These are phyloP conservation scores for Nicotiana tomentosiformis DNA, from an alignment of 257 asterid genomes.

Conservation along the genomic window DNA sequence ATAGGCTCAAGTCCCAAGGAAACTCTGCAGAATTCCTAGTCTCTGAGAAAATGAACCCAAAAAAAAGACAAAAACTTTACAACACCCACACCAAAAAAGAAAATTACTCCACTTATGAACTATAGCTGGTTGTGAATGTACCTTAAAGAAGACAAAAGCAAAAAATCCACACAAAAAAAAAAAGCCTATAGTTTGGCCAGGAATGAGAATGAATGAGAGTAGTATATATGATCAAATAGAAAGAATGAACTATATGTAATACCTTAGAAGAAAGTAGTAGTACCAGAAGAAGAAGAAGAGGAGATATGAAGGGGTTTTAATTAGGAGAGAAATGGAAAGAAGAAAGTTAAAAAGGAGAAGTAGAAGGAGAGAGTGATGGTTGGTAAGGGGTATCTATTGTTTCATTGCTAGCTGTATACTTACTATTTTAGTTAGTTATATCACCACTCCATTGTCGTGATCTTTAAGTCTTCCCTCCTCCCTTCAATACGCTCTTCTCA, in stretches of 20 bases:
- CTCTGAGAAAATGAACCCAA: too few relatives aligned
- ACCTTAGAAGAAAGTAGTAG: neutral
- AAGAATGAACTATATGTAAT: too few relatives aligned
- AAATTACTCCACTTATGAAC: neutral
- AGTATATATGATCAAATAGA: too few relatives aligned
- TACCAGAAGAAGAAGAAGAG: neutral
- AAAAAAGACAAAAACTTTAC: neutral
- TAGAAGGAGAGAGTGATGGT: constrained; percentile 29
- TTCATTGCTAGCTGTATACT: constrained; percentile 78
- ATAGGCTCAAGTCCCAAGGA: neutral
- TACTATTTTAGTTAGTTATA: too few relatives aligned
- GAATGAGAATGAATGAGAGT: too few relatives aligned
- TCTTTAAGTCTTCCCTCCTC: too few relatives aligned
- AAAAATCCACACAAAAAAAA: too few relatives aligned
- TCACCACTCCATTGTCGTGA: too few relatives aligned
- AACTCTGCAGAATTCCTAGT: neutral
- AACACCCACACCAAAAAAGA: neutral
- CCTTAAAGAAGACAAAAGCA: neutral
- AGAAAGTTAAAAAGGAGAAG: constrained; percentile 14
- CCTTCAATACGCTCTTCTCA: too few relatives aligned
- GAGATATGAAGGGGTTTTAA: too few relatives aligned
- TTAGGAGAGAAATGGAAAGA: neutral
- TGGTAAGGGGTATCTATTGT: constrained; percentile 49
- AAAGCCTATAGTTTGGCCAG: too few relatives aligned
- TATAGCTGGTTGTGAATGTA: neutral